These are phyloP conservation scores for Babesia sp. DNA, from an alignment of 169 alveolate species.

Conservation along the genomic window DNA sequence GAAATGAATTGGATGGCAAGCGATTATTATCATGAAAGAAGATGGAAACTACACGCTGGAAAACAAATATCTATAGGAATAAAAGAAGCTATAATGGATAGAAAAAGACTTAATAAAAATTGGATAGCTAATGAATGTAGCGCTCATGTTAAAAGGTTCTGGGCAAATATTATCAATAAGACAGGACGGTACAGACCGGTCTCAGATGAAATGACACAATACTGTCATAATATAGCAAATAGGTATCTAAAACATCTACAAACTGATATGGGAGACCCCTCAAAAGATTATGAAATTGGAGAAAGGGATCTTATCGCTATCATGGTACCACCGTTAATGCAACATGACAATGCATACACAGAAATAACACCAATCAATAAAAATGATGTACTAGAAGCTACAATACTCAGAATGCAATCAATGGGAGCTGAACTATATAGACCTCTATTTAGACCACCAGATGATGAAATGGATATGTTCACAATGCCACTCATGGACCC, in stretches of 20 bases:
- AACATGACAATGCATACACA: not conserved
- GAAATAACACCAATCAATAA: not conserved
- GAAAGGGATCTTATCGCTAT: slow-evolving; percentile 49
- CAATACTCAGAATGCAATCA: slow-evolving; percentile 41
- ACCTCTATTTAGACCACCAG: slow-evolving; percentile 63
- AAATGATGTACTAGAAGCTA: slow-evolving; percentile 44
- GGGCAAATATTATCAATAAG: slow-evolving; percentile 18
- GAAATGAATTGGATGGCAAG: slow-evolving; percentile 75
- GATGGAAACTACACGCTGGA: slow-evolving; percentile 60
- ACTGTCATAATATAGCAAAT: not conserved
- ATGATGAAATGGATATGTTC: slow-evolving; percentile 64
- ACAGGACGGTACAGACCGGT: not conserved
- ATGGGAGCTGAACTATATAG: slow-evolving; percentile 65
- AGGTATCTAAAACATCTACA: slow-evolving; percentile 6
- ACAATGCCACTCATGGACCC: slow-evolving; percentile 63
- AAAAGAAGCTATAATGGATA: slow-evolving; percentile 32
- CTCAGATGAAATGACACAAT: slow-evolving; percentile 14
- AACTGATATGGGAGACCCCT: slow-evolving; percentile 9
- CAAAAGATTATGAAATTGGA: slow-evolving; percentile 25
- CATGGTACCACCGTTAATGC: slow-evolving; percentile 43
- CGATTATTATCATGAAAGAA: slow-evolving; percentile 67
- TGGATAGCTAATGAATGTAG: slow-evolving; percentile 64
- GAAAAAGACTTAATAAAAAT: slow-evolving; percentile 43
- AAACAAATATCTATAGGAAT: slow-evolving; percentile 45
- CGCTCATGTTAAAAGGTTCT: slow-evolving; percentile 35